Percentiles rank a stretch among this genome's conserved stretches.
Conservation (phyloP, 208 protist species). For the Histomonas meleagridis region DNA sequence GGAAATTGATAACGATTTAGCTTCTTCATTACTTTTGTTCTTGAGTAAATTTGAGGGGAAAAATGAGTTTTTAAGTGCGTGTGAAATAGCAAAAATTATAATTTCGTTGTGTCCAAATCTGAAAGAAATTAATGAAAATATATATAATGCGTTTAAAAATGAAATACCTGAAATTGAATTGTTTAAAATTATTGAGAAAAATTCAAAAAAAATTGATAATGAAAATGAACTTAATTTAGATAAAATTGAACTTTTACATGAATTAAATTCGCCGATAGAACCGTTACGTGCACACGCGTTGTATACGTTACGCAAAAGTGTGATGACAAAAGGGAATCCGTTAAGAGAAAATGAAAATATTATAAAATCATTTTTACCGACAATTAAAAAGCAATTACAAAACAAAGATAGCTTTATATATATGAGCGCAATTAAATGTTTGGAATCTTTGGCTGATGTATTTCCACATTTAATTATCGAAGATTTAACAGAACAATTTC, state of each 20-base stretch:
- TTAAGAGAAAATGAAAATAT: neutral
- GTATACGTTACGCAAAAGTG: neutral
- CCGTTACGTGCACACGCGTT: neutral
- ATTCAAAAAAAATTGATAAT: neutral
- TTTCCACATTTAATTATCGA: conserved; percentile 9
- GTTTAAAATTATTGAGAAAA: neutral
- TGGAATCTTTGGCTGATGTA: conserved; percentile 26
- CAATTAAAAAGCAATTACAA: neutral
- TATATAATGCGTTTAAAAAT: neutral
- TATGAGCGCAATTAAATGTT: neutral
- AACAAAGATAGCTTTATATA: neutral
- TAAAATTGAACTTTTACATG: neutral
- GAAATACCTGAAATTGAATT: neutral
- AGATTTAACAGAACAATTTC: neutral
- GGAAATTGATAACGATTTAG: neutral
- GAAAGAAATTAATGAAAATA: neutral
- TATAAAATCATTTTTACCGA: neutral
- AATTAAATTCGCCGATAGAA: neutral
- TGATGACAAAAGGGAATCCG: neutral
- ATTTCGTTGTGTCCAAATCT: neutral
- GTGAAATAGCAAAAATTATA: neutral
- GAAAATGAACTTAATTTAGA: neutral
- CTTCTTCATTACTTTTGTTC: neutral
- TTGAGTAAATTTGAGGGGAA: neutral
- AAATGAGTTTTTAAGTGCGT: neutral